Base-by-base conservation (phyloP, 2,329 filamentous ascomycete genomes). In the Piedraia hortae region DNA sequence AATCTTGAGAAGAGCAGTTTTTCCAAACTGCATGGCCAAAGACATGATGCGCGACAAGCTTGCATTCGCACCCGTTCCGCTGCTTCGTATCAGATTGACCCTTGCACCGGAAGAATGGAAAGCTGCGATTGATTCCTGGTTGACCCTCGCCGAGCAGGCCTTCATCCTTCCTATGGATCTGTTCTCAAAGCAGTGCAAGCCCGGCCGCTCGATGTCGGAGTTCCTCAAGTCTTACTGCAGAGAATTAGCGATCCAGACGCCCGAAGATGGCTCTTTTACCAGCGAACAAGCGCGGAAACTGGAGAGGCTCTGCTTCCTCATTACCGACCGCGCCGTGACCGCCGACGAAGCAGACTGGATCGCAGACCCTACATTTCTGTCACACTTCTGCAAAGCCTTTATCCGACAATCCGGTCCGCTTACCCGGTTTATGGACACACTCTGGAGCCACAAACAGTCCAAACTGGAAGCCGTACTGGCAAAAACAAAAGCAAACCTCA, bases 21-120 rank as follows among this genome's bases (percentile, higher is more conserved):
- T n/a, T n/a, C n/a, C n/a, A n/a, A n/a, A n/a, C n/a, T n/a, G n/a
- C n/a, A n/a, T n/a, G n/a, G n/a, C n/a, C n/a, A n/a, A n/a, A n/a
- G n/a, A n/a, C n/a, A n/a, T n/a, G n/a, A n/a, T n/a, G n/a, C n/a
- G n/a, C n/a, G n/a, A n/a, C n/a, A n/a, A n/a, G 21, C 77, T 77
- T 18, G 57, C 66, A 15, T 56, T 91, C 44, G 77, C 71, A 26
- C 61, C 71, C 10, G 78, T 85, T 35, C 82, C 80, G 10, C 58
- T 67, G 28, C 49, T 59, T 15, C 50, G 53, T 24, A 64, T 77
- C 50, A 64, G 65, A 37, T 57, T 59, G 32, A 58, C 59, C 32
- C 58, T 90, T 27, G 52, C 56, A 17, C 47, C 63, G 3, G 47
- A 56, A 22, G 74, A 90, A 45, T 90, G 78, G 78, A 56, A 69